Base-by-base conservation (phyloP, 345 rosid species). In the Eucalyptus polybractea region DNA sequence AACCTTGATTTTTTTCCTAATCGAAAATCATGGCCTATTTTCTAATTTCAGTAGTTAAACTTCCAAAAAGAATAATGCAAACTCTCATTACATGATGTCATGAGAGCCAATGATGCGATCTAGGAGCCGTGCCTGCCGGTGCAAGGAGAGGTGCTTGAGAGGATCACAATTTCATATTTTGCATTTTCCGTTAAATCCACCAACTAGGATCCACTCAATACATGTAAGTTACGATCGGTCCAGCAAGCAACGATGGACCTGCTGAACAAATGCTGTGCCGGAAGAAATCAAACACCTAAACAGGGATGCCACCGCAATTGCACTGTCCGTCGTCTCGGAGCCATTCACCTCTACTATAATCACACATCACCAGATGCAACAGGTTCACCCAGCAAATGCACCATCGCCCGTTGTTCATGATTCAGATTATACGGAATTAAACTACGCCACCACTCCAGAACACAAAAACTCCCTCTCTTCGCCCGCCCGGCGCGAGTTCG, bases 301-400 rank as follows among this genome's bases (percentile, higher is more conserved):
- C 85, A 76, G 47, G 16, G 8, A 76, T 1, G 29, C 3, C 0
- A 37, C 1, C 4, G 6, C 83, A 0, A 0, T 40, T 1, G 83
- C 47, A 40, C 25, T 40, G 47, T 6, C 85, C 83, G 1, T 40
- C 27, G 2, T 37, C 83, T 72, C 83, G 3, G 1, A 37, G 45
- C 45, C 45, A 72, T 11, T 37, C 83, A 37, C 1, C 83, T 21
- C 47, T 40, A 6, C 2, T 2, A 76, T 22, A 40, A 76, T 40
- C 47, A 76, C 85, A 76, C 29, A 40, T 40, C 3, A 40, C 47
- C 85, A 76, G 83, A 76, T 1, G 47, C 83, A 40, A 76, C 42
- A 40, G 45, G 47, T 5, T 21, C 47, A 6, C 42, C 47, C 69
- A 62, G 27, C 69, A 62, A 60, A 37, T 21, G 83, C 47, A 37